phyloP scores from a whole-genome alignment of 2,329 filamentous ascomycete genomes.

The Colletotrichum sp. region DNA sequence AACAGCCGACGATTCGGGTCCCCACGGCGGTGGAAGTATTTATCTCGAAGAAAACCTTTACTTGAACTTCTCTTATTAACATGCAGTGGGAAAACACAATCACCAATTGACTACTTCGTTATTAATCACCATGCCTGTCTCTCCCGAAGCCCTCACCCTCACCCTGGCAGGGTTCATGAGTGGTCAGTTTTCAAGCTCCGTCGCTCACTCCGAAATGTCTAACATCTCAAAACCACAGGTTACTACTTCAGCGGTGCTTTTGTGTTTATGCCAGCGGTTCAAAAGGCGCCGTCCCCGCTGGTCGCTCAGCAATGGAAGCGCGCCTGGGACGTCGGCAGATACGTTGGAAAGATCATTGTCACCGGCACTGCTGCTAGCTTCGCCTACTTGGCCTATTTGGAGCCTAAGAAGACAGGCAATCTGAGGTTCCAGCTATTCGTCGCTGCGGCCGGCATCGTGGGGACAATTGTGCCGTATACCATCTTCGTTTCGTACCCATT shows the following conservation, averaged over 20 bases:
- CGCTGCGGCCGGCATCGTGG: not conserved
- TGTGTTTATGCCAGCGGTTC: not conserved
- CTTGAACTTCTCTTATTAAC: fast-evolving
- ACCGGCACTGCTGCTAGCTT: not conserved
- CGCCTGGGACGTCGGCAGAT: not conserved
- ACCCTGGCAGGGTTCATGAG: not conserved
- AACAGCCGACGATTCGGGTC: not conserved
- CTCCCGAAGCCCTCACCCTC: not conserved
- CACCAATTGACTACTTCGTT: fast-evolving
- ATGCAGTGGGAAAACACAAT: fast-evolving
- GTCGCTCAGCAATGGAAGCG: not conserved
- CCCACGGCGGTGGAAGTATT: fast-evolving
- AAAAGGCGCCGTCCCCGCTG: fast-evolving
- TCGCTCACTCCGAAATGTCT: fast-evolving
- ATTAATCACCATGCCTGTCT: not conserved
- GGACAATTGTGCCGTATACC: not conserved
- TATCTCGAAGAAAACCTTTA: fast-evolving
- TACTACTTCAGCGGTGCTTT: not conserved
- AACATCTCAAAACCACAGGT: fast-evolving
- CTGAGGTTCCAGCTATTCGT: fast-evolving
- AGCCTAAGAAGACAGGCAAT: fast-evolving
- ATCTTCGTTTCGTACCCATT: not conserved
- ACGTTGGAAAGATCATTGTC: not conserved
- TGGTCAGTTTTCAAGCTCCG: not conserved
- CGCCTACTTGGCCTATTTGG: not conserved